A percentile compares a stretch with the other conserved stretches of the same genome.
phyloP scores from a whole-genome alignment of 1,284 basidiomycete species.

The Peniophora sp. region DNA sequence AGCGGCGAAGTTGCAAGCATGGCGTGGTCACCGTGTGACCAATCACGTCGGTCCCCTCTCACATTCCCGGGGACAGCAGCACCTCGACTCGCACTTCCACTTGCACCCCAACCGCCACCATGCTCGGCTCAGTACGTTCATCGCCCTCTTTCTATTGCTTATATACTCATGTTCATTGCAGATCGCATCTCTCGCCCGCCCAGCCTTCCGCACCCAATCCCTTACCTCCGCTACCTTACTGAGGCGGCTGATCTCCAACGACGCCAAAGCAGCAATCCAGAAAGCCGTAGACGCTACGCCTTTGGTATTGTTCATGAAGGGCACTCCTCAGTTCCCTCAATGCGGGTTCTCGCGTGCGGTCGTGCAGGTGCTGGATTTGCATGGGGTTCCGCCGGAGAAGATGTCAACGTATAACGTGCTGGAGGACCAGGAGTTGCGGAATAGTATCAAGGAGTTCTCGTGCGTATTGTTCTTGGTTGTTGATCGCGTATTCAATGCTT shows the following conservation, averaged over 20 bases:
- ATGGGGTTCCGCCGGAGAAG: slow-evolving; percentile 76
- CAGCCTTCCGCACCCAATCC: slow-evolving; percentile 5
- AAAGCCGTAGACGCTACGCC: slow-evolving; percentile 65
- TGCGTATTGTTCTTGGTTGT: slow-evolving; percentile 37
- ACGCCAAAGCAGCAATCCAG: slow-evolving; percentile 36
- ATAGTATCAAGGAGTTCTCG: slow-evolving; percentile 94
- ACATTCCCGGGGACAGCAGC: too few relatives aligned
- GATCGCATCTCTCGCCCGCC: slow-evolving; percentile 8
- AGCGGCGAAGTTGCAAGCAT: too few relatives aligned
- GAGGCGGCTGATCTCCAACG: slow-evolving; percentile 36
- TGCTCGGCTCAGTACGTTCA: too few relatives aligned
- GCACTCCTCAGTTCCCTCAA: slow-evolving; percentile 62
- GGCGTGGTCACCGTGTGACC: too few relatives aligned
- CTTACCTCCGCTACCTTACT: slow-evolving; percentile 6
- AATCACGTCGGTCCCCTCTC: too few relatives aligned
- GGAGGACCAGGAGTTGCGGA: slow-evolving; percentile 77
- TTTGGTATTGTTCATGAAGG: slow-evolving; percentile 94
- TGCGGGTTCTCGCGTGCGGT: slow-evolving; percentile 93
- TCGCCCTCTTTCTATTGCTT: too few relatives aligned
- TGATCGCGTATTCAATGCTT: slow-evolving; percentile 13
- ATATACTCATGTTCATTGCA: background rate
- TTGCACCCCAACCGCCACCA: too few relatives aligned
- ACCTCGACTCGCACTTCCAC: too few relatives aligned
- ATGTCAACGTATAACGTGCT: slow-evolving; percentile 87
- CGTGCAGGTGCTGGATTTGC: slow-evolving; percentile 84